Evolutionary conservation across 495 filamentous ascomycete species (phyloP).

Genomic region (Lichenothelia convexa): DNA sequence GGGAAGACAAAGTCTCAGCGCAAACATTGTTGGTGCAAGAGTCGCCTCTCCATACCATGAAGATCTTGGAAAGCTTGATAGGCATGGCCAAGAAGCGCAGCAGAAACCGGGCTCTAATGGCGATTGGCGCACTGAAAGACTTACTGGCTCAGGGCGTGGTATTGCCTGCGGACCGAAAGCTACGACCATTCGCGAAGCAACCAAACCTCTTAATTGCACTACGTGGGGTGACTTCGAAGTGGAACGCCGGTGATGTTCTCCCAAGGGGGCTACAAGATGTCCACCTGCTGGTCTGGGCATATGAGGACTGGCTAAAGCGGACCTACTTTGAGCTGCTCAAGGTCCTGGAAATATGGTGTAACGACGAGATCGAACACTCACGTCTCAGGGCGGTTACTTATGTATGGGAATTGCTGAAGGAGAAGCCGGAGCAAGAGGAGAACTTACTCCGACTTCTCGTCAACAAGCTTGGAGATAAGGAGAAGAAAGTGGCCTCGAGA

Average conservation of each 20-base stretch:
- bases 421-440: constrained; percentile 93
- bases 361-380: constrained; percentile 84
- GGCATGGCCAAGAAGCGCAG: constrained; percentile 71
- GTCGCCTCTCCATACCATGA: constrained; percentile 80
- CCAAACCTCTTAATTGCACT: constrained; percentile 53
- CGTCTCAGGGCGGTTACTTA: constrained; percentile 70
- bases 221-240: constrained; percentile 35
- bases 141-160: constrained; percentile 74
- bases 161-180: constrained; percentile 62
- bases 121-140: constrained; percentile 81
- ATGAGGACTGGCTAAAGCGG: constrained; percentile 84
- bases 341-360: constrained; percentile 75
- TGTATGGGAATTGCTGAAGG: constrained; percentile 72
- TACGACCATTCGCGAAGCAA: constrained; percentile 63
- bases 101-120: constrained; percentile 82
- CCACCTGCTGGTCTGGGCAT: constrained; percentile 79
- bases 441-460: constrained; percentile 81
- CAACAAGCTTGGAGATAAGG: constrained; percentile 87
- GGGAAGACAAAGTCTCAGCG: constrained; percentile 92
- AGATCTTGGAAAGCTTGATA: constrained; percentile 68
- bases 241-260: constrained; percentile 46
- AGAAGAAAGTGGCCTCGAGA: constrained; percentile 84
- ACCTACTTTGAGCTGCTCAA: constrained; percentile 83
- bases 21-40: constrained; percentile 87
- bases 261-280: constrained; percentile 49